Conservation (phyloP, 2,329 filamentous ascomycete species). For the Talaromyces albobiverticillius region DNA sequence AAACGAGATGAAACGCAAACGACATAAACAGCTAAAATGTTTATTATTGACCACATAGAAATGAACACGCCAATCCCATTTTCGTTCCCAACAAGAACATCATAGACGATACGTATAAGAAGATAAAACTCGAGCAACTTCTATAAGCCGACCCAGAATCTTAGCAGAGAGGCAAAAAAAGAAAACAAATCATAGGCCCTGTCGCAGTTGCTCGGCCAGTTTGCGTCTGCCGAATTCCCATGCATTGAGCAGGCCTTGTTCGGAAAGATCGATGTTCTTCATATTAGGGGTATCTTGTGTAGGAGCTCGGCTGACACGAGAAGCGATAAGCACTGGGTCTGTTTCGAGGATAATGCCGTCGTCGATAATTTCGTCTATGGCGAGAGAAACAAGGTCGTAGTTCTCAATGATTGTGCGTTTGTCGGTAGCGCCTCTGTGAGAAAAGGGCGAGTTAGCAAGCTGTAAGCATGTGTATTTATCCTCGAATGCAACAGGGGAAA, state of each 20-base stretch:
- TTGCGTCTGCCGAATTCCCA: slow-evolving; percentile 93
- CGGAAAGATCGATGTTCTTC: slow-evolving; percentile 90
- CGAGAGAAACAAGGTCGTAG: slow-evolving; percentile 91
- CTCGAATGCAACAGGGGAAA: neutral
- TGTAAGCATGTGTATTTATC: too few relatives aligned
- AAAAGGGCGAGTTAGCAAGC: slow-evolving; percentile 16
- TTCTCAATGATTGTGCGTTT: slow-evolving; percentile 98
- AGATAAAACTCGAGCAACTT: slow-evolving; percentile 1
- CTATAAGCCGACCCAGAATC: slow-evolving; percentile 18
- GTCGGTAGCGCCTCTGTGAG: slow-evolving; percentile 80
- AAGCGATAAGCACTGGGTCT: slow-evolving; percentile 89
- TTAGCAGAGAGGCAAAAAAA: slow-evolving; percentile 18
- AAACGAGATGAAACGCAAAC: neutral
- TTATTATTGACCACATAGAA: neutral
- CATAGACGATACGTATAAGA: slow-evolving; percentile 16
- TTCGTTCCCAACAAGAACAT: slow-evolving; percentile 11
- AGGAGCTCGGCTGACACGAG: slow-evolving; percentile 87
- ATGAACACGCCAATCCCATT: slow-evolving; percentile 14
- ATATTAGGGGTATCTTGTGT: slow-evolving; percentile 83
- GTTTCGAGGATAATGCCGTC: slow-evolving; percentile 97
- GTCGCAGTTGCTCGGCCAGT: slow-evolving; percentile 83
- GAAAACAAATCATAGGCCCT: slow-evolving; percentile 60
- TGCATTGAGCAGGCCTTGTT: slow-evolving; percentile 90
- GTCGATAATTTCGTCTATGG: slow-evolving; percentile 92
- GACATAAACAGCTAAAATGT: slow-evolving; percentile 3